phyloP scores from a whole-genome alignment of 2,329 filamentous ascomycete species.

The Alternaria infectoria region DNA sequence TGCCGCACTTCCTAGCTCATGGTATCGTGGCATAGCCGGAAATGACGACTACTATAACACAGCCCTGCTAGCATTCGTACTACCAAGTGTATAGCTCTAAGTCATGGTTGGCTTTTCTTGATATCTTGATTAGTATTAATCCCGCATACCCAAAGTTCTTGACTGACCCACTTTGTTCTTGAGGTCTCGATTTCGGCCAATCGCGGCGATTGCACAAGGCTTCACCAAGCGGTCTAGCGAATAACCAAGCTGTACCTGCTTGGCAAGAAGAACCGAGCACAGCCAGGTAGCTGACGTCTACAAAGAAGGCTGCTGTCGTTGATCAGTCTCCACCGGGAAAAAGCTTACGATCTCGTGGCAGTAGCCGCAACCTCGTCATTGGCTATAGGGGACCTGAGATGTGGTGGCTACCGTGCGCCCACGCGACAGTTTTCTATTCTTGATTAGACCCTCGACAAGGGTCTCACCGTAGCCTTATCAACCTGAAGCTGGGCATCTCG shows the following conservation, averaged over 20 bases:
- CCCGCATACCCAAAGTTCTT: conserved; percentile 16
- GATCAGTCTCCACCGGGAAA: not conserved
- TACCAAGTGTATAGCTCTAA: not conserved
- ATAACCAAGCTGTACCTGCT: conserved; percentile 21
- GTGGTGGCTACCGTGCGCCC: not conserved
- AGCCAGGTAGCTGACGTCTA: conserved; percentile 35
- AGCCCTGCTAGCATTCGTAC: not conserved
- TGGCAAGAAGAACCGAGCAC: conserved; percentile 27
- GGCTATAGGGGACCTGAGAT: not conserved
- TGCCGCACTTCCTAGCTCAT: not conserved
- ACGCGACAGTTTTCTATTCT: conserved; percentile 27
- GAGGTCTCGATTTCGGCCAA: conserved; percentile 15
- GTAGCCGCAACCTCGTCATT: conserved; percentile 5
- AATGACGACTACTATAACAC: conserved; percentile 24
- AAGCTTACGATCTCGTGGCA: not conserved
- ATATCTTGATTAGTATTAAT: conserved; percentile 7
- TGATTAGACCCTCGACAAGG: not conserved
- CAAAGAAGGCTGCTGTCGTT: conserved; percentile 6
- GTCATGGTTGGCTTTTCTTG: not conserved
- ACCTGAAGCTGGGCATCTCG: not conserved
- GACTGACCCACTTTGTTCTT: conserved; percentile 16
- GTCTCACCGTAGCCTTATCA: not conserved
- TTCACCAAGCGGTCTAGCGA: conserved; percentile 28
- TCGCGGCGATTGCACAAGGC: conserved; percentile 17
- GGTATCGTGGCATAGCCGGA: conserved; percentile 21